Evolutionary conservation across 2,329 filamentous ascomycete species (phyloP).

Genomic region (Exophiala oligosperma): DNA sequence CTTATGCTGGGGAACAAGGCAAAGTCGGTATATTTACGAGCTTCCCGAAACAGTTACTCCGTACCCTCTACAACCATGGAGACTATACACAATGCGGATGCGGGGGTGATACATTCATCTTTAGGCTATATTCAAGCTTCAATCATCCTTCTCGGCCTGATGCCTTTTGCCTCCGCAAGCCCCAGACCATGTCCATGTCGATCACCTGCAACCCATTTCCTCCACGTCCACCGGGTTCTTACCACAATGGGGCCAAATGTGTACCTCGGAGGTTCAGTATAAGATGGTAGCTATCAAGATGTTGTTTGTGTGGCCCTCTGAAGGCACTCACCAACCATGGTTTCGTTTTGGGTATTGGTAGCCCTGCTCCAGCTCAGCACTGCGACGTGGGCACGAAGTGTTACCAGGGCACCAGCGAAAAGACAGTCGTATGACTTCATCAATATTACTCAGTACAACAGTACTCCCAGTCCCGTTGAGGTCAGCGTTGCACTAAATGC

Average conservation of each 20-base stretch:
- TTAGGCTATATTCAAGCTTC: too few relatives aligned
- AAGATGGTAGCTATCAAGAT: background rate
- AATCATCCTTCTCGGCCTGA: too few relatives aligned
- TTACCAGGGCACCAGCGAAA: constrained; percentile 1
- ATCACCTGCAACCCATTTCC: background rate
- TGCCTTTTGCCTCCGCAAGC: background rate
- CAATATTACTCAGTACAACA: constrained; percentile 12
- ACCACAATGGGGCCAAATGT: background rate
- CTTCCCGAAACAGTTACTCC: too few relatives aligned
- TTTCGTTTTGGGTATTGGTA: background rate
- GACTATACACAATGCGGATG: too few relatives aligned
- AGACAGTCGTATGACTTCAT: constrained; percentile 16
- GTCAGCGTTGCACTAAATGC: constrained; percentile 11
- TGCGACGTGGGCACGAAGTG: constrained; percentile 1
- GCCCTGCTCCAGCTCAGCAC: constrained; percentile 1
- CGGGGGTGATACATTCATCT: too few relatives aligned
- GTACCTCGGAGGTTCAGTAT: background rate
- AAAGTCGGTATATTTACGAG: too few relatives aligned
- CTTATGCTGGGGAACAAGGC: too few relatives aligned
- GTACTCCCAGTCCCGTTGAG: constrained; percentile 8
- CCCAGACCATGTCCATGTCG: background rate
- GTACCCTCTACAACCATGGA: too few relatives aligned
- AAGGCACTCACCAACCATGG: background rate
- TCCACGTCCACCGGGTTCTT: constrained; percentile 3
- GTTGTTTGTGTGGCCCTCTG: background rate